Evolutionary conservation across 2,329 filamentous ascomycete genomes (phyloP).

Genomic region (Meredithiella fracta): DNA sequence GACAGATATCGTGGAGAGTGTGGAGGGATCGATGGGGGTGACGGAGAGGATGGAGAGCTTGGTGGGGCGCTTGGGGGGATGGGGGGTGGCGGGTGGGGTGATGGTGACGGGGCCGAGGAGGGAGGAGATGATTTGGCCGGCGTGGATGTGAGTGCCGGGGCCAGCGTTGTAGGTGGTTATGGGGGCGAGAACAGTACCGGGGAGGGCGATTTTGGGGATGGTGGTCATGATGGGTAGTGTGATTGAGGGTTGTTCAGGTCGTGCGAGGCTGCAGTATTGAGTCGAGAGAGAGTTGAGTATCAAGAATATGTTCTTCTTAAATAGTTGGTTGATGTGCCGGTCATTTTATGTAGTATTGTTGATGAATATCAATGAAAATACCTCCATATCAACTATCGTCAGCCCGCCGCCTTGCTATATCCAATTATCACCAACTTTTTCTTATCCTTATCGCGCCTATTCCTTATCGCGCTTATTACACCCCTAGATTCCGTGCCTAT

Average conservation of each 20-base stretch:
- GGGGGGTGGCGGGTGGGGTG: conserved; percentile 30
- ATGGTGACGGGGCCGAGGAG: conserved; percentile 57
- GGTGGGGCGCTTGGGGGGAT: conserved; percentile 41
- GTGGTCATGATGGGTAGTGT: not conserved
- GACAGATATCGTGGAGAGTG: conserved; percentile 40
- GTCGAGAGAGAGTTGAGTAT: too few relatives aligned
- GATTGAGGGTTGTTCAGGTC: not conserved
- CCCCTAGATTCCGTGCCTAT: not conserved
- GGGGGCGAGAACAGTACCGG: conserved; percentile 65
- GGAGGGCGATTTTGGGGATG: conserved; percentile 46
- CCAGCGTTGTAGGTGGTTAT: conserved; percentile 52
- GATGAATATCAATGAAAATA: too few relatives aligned
- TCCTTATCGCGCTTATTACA: not conserved
- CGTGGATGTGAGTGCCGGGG: conserved; percentile 68
- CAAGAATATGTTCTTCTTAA: too few relatives aligned
- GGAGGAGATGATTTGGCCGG: conserved; percentile 61
- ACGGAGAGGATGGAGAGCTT: conserved; percentile 32
- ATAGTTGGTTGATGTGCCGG: too few relatives aligned
- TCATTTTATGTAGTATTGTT: too few relatives aligned
- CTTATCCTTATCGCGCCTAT: not conserved
- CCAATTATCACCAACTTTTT: not conserved
- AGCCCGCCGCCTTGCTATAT: not conserved
- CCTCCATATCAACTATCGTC: too few relatives aligned
- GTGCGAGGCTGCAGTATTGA: not conserved
- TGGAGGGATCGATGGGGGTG: conserved; percentile 21